Base-by-base conservation (phyloP, 2,329 filamentous ascomycete genomes). In the Aspergillus viridinutans region DNA sequence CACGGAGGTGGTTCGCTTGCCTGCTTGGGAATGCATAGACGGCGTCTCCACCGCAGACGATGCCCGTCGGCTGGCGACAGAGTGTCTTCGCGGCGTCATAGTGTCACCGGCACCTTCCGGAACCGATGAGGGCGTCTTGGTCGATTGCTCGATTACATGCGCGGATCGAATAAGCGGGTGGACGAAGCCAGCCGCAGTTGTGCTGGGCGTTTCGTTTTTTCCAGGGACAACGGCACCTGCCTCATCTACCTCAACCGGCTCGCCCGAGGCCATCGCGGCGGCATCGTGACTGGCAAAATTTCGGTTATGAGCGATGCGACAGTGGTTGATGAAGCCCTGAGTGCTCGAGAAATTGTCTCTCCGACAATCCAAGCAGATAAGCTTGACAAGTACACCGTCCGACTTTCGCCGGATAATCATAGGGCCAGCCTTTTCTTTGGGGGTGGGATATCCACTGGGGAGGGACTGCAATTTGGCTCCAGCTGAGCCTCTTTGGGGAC, bases 271-370 rank as follows among this genome's bases (percentile, higher is more conserved):
- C 55, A 92, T 83, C 35, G 93, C 94, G 60, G 94, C 94, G 68
- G 92, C 90, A 73, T 97, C 93, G 69, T 99, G 94, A 66, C 91
- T 97, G 76, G 96, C 93, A 80, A 92, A 97, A 62, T 95, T 92
- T 58, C 90, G 84, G 71, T 89, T 90, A 76, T 99, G 94, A 26
- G 92, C 92, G 67, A 99, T 97, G 56, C 94, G 91, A 72, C 93
- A 97, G 72, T 99, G 94, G 70, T 99, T 99, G 78, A 99, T 94
- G 76, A 97, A 97, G n/a, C 94, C 94, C 74, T 97, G 94, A 0
- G 92, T 95, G 77, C 92, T 97, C 55, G 89, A 92, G 70, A 97
- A 97, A 73, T 97, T 90, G 72, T 91, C 90, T 61, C 93, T 84
- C 51, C 91, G 83, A 74, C 94, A 97, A 72, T 94, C 89, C 58